Base-by-base conservation (phyloP, 495 filamentous ascomycete species). In the Neurospora cerealis region DNA sequence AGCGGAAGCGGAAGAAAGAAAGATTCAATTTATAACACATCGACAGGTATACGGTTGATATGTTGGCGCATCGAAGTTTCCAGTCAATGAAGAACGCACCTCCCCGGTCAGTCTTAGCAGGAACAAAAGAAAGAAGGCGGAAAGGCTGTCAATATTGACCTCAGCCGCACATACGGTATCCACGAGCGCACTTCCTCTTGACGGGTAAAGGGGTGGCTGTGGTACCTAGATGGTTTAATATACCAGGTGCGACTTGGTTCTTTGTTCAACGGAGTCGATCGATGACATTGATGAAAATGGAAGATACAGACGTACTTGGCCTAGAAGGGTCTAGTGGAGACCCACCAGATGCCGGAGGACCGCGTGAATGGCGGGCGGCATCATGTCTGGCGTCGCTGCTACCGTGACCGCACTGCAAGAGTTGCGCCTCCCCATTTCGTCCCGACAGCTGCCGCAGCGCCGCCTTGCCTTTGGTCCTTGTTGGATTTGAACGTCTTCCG, bases 361-460 rank as follows among this genome's bases (percentile, higher is more conserved):
- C 54, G 54, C 54, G 54, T 28, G 44, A 21, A 60, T 28, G 48
- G 48, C 15, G 54, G 24, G 54, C 54, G 54, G 54, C 54, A 34
- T 66, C 28, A 66, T 34, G 54, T 34, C 54, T 66, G 28, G 54
- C 48, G 48, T 60, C 48, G 48, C 48, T 60, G 48, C 48, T 28
- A 60, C 48, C 24, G 13, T 60, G 48, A 32, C 24, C 48, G 48
- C 48, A 34, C 54, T 62, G 54, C 54, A 66, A 66, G 54, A 34
- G 28, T 75, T 78, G 75, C 74, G 78, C 77, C 77, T 75, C 73
- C 73, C 73, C 75, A 79, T 76, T 71, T 77, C 75, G 71, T 77
- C 72, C 77, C 77, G 78, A 76, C 77, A 76, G 74, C 78, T 80
- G 74, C 78, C 75, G 79, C 75, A 75, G 24, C 48, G 48, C 73